Base-by-base conservation (phyloP, 805 yeast genomes). In the Yamadazyma kitorensis region DNA sequence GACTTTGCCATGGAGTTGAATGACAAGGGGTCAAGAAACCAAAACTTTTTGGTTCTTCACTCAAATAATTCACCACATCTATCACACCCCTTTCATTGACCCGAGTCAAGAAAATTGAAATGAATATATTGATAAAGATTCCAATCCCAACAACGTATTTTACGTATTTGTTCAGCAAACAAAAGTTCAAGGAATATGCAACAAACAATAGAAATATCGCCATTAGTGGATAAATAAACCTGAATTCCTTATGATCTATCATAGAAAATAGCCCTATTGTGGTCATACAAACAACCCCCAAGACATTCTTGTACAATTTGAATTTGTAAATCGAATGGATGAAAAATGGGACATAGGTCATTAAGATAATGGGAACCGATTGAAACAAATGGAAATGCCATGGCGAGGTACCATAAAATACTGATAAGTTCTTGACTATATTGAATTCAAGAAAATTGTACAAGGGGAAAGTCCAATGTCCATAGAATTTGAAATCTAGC, bases 11-110 rank as follows among this genome's bases (percentile, higher is more conserved):
- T 2, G 98, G 99, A 0, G 97, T 91, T 0, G 98, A 89, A 57
- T 93, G 99, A 50, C 99, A 93, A 0, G 99, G 98, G 52, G 89
- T 87, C 11, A 93, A 57, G 47, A 93, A 86, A 0, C 96, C 95
- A 18, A 89, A 60, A 1, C 83, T 70, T 6, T 57, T 41, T 7
- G 76, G 68, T 4, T 52, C 47, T 3, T 64, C 54, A 15, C 57
- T 40, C 15, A 89, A 49, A 30, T 65, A 68, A 10, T 74, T 58
- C 9, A 83, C 69, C 0, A 88, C 81, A 24, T 74, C 79, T 11
- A 89, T 75, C 13, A 79, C 95, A 1, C 98, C 99, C 13, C 84
- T 66, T 60, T 93, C 98, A 52, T 93, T 91, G 22, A 77, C 59
- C n/a, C 68, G 68, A 1, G 86, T 70, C 45, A 87, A 70, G 43